A percentile compares a stretch with the other conserved stretches of the same genome.
Conservation (phyloP, 352 stramenopile species). For the Pythium myriotylum region DNA sequence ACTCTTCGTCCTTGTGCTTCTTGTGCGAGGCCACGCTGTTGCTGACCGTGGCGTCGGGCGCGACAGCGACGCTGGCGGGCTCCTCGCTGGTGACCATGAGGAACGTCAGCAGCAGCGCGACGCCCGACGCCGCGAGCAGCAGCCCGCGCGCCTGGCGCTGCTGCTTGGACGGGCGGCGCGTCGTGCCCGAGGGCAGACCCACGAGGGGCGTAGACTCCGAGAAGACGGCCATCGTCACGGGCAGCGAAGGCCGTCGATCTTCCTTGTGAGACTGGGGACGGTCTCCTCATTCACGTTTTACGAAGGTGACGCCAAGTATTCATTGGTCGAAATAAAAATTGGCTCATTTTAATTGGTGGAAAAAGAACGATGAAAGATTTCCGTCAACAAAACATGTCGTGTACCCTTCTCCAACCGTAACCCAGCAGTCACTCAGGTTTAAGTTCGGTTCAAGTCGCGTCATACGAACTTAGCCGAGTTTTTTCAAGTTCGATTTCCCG, state of each 20-base stretch:
- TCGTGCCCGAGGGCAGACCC: neutral
- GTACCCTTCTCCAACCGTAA: constrained; percentile 1
- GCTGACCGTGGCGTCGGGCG: neutral
- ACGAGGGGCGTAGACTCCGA: constrained; percentile 25
- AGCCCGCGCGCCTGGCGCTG: constrained; percentile 1
- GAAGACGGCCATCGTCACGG: constrained; percentile 15
- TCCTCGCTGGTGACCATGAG: constrained; percentile 33
- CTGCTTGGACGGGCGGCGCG: neutral
- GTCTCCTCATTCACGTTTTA: neutral
- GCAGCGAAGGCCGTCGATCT: constrained; percentile 14
- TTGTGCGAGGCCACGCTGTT: constrained; percentile 1
- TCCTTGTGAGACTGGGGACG: neutral
- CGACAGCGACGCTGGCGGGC: neutral
- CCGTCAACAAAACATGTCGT: neutral
- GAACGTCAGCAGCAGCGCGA: constrained; percentile 40
- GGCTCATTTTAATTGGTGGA: constrained; percentile 4
- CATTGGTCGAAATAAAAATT: neutral
- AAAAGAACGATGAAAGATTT: neutral
- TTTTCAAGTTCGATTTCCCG: constrained; percentile 6
- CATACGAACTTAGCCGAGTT: neutral
- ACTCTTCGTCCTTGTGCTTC: constrained; percentile 12
- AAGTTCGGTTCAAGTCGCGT: too few species aligned
- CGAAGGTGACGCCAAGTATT: too few species aligned
- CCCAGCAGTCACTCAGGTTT: neutral
- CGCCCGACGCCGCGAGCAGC: constrained; percentile 30